A percentile compares a stretch with the other conserved stretches of the same genome.
Evolutionary conservation across 169 alveolate genomes (phyloP).

Genomic region (Pseudocohnilembus persalinus): DNA sequence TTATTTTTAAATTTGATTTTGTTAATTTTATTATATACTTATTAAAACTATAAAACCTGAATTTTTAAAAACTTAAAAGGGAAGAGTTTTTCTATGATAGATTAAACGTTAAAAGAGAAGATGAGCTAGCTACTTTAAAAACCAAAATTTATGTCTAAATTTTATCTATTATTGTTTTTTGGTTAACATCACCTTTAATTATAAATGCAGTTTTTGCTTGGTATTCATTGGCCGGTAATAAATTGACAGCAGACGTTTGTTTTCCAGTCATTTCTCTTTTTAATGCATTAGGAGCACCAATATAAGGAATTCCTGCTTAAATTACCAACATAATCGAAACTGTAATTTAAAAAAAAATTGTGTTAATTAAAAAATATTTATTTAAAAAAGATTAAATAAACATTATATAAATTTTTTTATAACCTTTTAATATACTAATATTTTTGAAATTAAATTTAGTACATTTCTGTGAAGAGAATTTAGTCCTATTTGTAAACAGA

Average conservation of each 20-base stretch:
- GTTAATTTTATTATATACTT: no score
- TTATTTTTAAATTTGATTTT: no score
- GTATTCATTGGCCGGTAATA: slow-evolving; percentile 38
- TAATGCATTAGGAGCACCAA: slow-evolving; percentile 49
- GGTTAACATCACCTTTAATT: slow-evolving; percentile 60
- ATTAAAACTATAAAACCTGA: no score
- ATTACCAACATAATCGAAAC: slow-evolving; percentile 51
- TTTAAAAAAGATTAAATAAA: no score
- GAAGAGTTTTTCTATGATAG: slow-evolving; percentile 48
- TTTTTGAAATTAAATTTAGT: not conserved
- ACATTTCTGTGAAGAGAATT: slow-evolving; percentile 51
- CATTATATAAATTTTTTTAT: no score
- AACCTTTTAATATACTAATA: not conserved
- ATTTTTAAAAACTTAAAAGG: no score
- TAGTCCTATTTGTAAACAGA: slow-evolving; percentile 44
- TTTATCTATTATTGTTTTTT: not conserved
- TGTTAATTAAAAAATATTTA: no score
- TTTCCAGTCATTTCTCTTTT: slow-evolving; percentile 52
- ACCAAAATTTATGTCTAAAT: slow-evolving; percentile 7
- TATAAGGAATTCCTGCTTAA: slow-evolving; percentile 43
- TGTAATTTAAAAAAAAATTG: not conserved
- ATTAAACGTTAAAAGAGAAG: slow-evolving; percentile 42
- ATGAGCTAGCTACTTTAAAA: slow-evolving; percentile 41
- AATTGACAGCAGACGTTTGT: slow-evolving; percentile 37
- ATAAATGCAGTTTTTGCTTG: slow-evolving; percentile 52